These are phyloP conservation scores for Rauvolfia tetraphylla DNA, from an alignment of 257 asterid species.

Conservation along the genomic window DNA sequence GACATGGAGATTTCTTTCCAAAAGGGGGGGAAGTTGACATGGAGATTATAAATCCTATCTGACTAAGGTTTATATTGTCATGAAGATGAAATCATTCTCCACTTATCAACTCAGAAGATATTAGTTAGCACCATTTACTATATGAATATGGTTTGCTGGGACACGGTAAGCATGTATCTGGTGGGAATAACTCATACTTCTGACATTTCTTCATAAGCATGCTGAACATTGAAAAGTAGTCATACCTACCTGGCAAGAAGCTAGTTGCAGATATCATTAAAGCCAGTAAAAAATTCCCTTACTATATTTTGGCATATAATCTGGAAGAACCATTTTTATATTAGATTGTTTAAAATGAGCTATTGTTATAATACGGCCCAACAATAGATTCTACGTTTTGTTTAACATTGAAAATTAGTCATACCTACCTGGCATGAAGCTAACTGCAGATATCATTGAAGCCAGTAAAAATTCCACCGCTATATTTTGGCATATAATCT, in stretches of 20 bases:
- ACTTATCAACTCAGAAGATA: neutral
- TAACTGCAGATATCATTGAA: too few relatives aligned
- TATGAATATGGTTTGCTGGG: neutral
- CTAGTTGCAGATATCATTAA: too few relatives aligned
- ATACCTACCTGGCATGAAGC: too few relatives aligned
- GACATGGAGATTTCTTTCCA: too few relatives aligned
- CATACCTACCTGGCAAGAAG: too few relatives aligned
- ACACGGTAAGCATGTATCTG: neutral
- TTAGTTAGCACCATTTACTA: neutral
- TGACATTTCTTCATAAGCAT: neutral
- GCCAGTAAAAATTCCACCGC: too few relatives aligned
- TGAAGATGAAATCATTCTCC: slow-evolving; percentile 2
- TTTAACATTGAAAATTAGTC: too few relatives aligned
- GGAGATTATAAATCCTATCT: neutral
- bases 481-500: too few relatives aligned
- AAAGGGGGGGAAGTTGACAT: too few relatives aligned
- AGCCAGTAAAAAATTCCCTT: too few relatives aligned
- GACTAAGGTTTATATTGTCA: neutral
- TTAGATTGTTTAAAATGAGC: neutral
- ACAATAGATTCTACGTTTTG: neutral
- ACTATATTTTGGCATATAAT: neutral
- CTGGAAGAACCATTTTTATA: too few relatives aligned
- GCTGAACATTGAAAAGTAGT: neutral
- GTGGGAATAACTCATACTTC: neutral
- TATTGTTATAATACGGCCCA: neutral